Base-by-base conservation (phyloP, 2,329 filamentous ascomycete species). In the Ceratocystis variospora region DNA sequence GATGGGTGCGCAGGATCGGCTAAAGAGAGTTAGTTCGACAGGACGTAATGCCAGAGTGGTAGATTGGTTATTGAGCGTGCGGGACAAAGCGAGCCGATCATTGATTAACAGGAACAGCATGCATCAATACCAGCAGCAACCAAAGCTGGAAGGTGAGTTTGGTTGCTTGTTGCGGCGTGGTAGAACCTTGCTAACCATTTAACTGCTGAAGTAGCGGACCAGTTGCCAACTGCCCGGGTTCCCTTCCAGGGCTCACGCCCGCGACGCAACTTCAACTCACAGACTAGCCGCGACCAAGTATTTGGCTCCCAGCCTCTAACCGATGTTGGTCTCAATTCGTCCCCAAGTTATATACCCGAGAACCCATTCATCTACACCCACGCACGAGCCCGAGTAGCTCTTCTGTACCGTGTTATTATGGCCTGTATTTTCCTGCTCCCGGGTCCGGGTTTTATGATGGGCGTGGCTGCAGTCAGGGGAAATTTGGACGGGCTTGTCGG, bases 301-400 rank as follows among this genome's bases (percentile, higher is more conserved):
- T 67, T 67, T 41, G 66, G 62, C 19, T 46, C 31, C 2, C 55
- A 62, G 62, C 57, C 63, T 5, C 41, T 65, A 17, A 59, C 45
- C 5, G 55, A 67, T 2, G n/a, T 67, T 8, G 46, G 61, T 2
- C 45, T 65, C 7, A 44, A 48, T 31, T 48, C 65, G 44, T 31
- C 50, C 12, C 44, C 62, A 7, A 28, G 61, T 8, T 31, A 31
- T 17, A 25, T 37, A 15, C 41, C 31, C 8, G 57, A 67, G 37
- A 67, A 65, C 48, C 66, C 66, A 22, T 67, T 67, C 33, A 46
- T 62, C 17, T 41, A 62, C 12, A 57, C 46, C 1, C 55, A 19
- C 5, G 46, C 44, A 15, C 46, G 44, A 8, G n/a, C 22, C 41
- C 55, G 59, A 10, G 63, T 63, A 5, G 33, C 45, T 10, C 12